phyloP scores from a whole-genome alignment of 2,329 filamentous ascomycete species.

The Nothopassalora personata region DNA sequence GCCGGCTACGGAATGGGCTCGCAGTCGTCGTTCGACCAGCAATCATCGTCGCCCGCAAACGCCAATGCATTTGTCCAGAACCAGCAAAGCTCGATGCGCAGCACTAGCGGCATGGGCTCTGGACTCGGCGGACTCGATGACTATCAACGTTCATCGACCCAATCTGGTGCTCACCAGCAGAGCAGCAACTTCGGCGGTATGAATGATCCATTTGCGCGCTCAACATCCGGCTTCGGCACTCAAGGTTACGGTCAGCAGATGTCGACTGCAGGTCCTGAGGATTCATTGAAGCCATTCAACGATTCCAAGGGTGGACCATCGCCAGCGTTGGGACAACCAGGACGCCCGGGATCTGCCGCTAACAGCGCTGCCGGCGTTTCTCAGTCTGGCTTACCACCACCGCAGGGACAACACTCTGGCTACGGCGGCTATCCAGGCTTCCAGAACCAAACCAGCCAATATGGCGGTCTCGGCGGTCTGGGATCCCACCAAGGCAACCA shows the following conservation, averaged over 20 bases:
- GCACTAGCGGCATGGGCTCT: constrained; percentile 38
- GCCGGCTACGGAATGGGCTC: constrained; percentile 51
- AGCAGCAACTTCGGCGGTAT: constrained; percentile 49
- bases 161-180: constrained; percentile 52
- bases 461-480: constrained; percentile 48
- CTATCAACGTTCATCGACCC: constrained; percentile 51
- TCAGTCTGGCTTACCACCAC: constrained; percentile 50
- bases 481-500: constrained; percentile 42
- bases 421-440: constrained; percentile 53
- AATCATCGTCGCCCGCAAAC: constrained; percentile 60
- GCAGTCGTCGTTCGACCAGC: constrained; percentile 55
- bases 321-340: constrained; percentile 55
- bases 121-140: constrained; percentile 48
- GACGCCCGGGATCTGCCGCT: constrained; percentile 58
- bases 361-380: constrained; percentile 51
- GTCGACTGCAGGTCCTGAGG: constrained; percentile 42
- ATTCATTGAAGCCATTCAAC: constrained; percentile 53
- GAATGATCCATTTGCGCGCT: constrained; percentile 56
- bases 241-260: constrained; percentile 47
- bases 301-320: constrained; percentile 53
- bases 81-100: constrained; percentile 38
- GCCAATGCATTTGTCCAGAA: constrained; percentile 48
- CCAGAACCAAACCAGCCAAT: constrained; percentile 46
- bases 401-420: constrained; percentile 52
- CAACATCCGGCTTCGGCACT: constrained; percentile 52